phyloP scores from a whole-genome alignment of 495 filamentous ascomycete species.

The Xeromyces bisporus region DNA sequence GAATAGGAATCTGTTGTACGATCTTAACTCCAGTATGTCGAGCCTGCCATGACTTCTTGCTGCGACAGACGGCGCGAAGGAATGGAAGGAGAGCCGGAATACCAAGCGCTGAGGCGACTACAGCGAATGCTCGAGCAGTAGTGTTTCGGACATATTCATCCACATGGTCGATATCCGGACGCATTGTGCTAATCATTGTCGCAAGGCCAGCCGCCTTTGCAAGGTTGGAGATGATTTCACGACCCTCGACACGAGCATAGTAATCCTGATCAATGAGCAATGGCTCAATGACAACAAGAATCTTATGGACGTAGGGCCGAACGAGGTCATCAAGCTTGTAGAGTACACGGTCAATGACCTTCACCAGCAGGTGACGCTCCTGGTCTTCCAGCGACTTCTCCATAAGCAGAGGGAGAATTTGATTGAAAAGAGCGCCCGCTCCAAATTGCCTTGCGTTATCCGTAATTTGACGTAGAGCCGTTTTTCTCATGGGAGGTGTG shows the following conservation, averaged over 20 bases:
- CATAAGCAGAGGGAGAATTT: conserved; percentile 95
- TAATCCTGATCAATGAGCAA: conserved; percentile 98
- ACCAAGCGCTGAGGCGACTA: conserved; percentile 90
- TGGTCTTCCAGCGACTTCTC: conserved; percentile 97
- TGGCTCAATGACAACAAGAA: conserved; percentile 96
- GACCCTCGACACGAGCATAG: conserved; percentile 94
- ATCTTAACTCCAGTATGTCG: conserved; percentile 99
- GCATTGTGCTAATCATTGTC: conserved; percentile 98
- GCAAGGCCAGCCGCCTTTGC: conserved; percentile 93
- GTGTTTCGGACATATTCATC: conserved; percentile 99
- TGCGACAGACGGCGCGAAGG: conserved; percentile 84
- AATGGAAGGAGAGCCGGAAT: conserved; percentile 93
- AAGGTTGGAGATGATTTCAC: conserved; percentile 96
- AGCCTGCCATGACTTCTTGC: conserved; percentile 98
- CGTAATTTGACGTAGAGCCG: conserved; percentile 91
- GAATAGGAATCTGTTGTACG: conserved; percentile 96
- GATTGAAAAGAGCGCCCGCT: conserved; percentile 87
- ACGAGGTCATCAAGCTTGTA: conserved; percentile 98
- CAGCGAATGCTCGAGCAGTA: conserved; percentile 91
- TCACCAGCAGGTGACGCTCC: conserved; percentile 94
- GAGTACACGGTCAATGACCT: conserved; percentile 95
- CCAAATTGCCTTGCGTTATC: conserved; percentile 97
- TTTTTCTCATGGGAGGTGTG: conserved; percentile 97
- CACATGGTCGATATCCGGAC: conserved; percentile 94
- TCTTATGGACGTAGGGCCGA: conserved; percentile 93